Evolutionary conservation across 345 rosid species (phyloP), one percentile per base, ranked within the genome.

Genomic region (Syzygium aromaticum): DNA sequence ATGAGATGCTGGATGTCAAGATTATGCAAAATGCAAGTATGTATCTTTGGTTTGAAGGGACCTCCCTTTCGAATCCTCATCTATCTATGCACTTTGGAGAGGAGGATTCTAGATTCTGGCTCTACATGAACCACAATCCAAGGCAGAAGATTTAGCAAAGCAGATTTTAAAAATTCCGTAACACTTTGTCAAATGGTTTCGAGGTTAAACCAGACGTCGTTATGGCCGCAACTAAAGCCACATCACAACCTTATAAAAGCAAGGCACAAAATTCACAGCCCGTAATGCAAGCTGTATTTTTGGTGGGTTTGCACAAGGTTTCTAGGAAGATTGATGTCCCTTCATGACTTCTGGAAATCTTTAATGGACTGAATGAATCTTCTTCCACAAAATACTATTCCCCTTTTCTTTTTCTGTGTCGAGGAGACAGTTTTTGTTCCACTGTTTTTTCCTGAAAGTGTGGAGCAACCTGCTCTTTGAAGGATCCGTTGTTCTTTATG

Each of bases 191-290:
- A 33, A 17, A 33, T 67, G 80, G 46, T 73, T 64, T 73, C 0
- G 0, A 73, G 1, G 80, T 33, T 73, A 0, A 33, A 73, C 9
- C 19, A 33, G 0, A 73, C 3, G 38, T 33, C 0, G 1, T 33
- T 73, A 19, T 73, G 38, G 80, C 25, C 1, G 14, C 80, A 33
- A 9, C 25, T 73, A 9, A 25, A 19, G 14, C 80, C 49, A 73
- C 0, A 25, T 73, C 49, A 38, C 49, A 21, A 38, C 82, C 49
- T 73, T 10, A 22, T 38, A 38, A 73, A 38, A 22, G 49, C 40
- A 73, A 27, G 11, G 49, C 49, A 9, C 43, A 33, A 73, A 73
- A 33, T 73, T 38, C 14, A 22, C 80, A 33, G 46, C 80, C 2
- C 25, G 6, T 73, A 38, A 19, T 73, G 23, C 80, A 73, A 38